phyloP scores from a whole-genome alignment of 768 basidiomycete genomes.

The Russula lepida region DNA sequence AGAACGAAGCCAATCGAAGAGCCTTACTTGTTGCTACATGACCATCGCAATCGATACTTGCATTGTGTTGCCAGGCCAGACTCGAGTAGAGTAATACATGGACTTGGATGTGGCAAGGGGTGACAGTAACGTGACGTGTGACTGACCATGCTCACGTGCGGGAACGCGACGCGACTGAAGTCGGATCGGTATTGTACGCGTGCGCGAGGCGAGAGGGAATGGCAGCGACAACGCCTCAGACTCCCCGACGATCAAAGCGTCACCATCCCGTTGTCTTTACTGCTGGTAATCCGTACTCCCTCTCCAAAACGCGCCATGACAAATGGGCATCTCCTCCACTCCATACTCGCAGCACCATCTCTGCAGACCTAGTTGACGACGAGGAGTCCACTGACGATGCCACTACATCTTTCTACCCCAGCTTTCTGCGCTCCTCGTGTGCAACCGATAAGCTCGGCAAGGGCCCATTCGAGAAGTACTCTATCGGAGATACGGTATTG shows the following conservation, averaged over 20 bases:
- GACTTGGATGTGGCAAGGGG: no score
- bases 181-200: no score
- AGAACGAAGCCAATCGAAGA: no score
- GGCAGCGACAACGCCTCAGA: conserved; percentile 2
- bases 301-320: background rate
- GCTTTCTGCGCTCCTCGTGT: conserved; percentile 5
- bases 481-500: conserved; percentile 60
- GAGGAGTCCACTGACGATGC: conserved; percentile 5
- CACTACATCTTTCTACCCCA: conserved; percentile 12
- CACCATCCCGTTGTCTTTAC: conserved; percentile 15
- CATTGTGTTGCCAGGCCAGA: no score
- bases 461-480: conserved; percentile 31
- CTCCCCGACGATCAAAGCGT: conserved; percentile 19
- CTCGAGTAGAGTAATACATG: no score
- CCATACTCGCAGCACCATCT: conserved; percentile 9
- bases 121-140: no score
- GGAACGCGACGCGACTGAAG: no score
- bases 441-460: background rate
- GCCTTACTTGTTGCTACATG: no score
- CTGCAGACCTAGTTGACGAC: conserved; percentile 19
- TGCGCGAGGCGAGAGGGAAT: no score
- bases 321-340: conserved; percentile 15
- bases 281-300: background rate
- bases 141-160: no score
- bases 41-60: no score